Evolutionary conservation across 148 eudicot genomes (phyloP).

Genomic region (Camellia japonica): DNA sequence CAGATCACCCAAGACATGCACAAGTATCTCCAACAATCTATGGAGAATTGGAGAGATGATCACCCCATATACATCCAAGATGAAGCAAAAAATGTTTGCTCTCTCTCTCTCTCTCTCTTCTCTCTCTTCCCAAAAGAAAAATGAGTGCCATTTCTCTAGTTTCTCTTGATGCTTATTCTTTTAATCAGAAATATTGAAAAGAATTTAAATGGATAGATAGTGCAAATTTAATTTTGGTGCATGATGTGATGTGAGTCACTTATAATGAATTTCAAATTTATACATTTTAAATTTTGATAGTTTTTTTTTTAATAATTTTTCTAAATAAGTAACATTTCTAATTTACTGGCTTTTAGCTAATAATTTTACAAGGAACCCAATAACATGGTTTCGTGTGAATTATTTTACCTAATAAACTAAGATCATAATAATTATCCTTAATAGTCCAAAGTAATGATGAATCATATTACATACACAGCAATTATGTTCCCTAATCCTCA

Average conservation of each 20-base stretch:
- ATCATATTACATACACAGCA: background rate
- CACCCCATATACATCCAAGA: slow-evolving; percentile 65
- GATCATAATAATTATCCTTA: background rate
- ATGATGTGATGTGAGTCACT: no score
- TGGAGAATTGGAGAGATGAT: slow-evolving; percentile 52
- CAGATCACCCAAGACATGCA: slow-evolving; percentile 67
- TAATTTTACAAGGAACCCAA: no score
- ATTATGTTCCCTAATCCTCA: slow-evolving; percentile 2
- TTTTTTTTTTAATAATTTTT: no score
- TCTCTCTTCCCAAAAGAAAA: no score
- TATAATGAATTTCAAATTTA: no score
- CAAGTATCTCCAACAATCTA: slow-evolving; percentile 46
- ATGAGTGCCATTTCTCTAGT: background rate
- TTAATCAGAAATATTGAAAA: no score
- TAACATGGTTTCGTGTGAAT: background rate
- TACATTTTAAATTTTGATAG: no score
- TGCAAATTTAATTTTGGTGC: no score
- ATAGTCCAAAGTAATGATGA: background rate
- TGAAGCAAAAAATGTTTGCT: slow-evolving; percentile 58
- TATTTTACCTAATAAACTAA: background rate
- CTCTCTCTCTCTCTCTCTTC: background rate
- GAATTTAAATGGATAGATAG: no score
- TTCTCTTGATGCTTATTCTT: no score
- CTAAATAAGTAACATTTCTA: no score
- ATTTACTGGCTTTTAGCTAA: no score